Base-by-base conservation (phyloP, 805 yeast species). In the Torulaspora indica region DNA sequence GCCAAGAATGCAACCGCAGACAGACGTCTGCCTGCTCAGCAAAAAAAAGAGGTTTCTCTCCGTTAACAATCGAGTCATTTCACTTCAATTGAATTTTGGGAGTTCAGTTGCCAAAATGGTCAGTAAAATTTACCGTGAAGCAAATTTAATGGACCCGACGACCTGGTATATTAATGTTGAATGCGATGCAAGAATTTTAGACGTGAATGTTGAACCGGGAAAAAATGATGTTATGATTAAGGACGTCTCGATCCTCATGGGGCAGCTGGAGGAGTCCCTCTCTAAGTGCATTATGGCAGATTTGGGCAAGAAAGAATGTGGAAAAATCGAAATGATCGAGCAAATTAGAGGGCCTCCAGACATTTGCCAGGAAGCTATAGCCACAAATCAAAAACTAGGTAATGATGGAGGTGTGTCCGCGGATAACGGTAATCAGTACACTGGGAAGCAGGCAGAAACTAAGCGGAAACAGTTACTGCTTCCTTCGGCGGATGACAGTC, bases 191-290 rank as follows among this genome's bases (percentile, higher is more conserved):
- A n/a, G 59, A 52, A 20, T 49, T 2, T 23, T 57, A 2, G 77
- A 73, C 58, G 53, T 71, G 1, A 73, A 72, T 46, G 63, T 73
- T 22, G 77, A 73, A 45, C 76, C 77, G 3, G 68, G 63, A 40
- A 73, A 73, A 43, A 64, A 67, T 28, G 75, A 72, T 52, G 56
- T 71, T 3, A 28, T 73, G 44, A 41, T 73, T 0, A 47, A 45
- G 10, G 51, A 57, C 17, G 52, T 57, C 14, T 57, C 53, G 1
- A 12, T 10, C 0, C 15, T 68, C 5, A 23, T 68, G 3, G 43
- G 30, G 1, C 29, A 45, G 3, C 35, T 66, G n/a, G 36, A 46
- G 28, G 32, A 40, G 1, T 10, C 33, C 2, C 22, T 61, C 8
- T 18, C 38, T 20, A 8, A n/a, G 9, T 37, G 30, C 38, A 7